Evolutionary conservation across 2,329 filamentous ascomycete species (phyloP), one percentile per base, ranked within the genome.

Genomic region (Botrytis byssoidea): DNA sequence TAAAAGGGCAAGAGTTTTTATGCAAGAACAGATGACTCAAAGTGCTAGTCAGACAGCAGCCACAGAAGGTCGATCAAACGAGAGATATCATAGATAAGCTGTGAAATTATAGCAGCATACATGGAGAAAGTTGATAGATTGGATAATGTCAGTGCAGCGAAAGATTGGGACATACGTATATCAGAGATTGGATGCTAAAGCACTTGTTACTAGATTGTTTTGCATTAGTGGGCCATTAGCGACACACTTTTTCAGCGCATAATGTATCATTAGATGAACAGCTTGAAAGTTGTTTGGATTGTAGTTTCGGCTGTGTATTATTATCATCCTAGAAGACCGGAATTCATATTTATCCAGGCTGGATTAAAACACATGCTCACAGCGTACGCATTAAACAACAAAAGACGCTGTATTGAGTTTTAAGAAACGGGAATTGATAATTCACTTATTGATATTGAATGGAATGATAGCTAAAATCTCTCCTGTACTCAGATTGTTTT

Each of bases 331-430:
- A 18, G n/a, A 57, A 29, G 6, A 2, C 25, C 12, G 12, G 3
- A 14, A 3, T 10, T 51, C 1, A n/a, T 51, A n/a, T 3, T 4
- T 14, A 1, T 3, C 0, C 0, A 18, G 14, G n/a, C 14, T 57
- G 14, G n/a, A 16, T 8, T 4, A 18, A 29, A 29, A 1, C 7
- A 29, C 12, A 18, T 18, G n/a, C 9, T 57, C 7, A 57, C 12
- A 57, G n/a, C 14, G 1, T 32, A 29, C 14, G 6, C 25, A 29
- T 29, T 57, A 2, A 57, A 29, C 14, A 57, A 29, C 2, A 32
- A 32, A 57, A 9, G n/a, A 57, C 3, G 14, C 1, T 18, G 2
- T 29, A 29, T 29, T 18, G 14, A 16, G 18, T 29, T 18, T 29
- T 29, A 3, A 6, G 25, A 51, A n/a, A 55, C 0, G 6, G 10